Percentiles rank a stretch among this genome's conserved stretches.
These are phyloP conservation scores for Globisporangium polare DNA, from an alignment of 352 stramenopile species.

Conservation along the genomic window DNA sequence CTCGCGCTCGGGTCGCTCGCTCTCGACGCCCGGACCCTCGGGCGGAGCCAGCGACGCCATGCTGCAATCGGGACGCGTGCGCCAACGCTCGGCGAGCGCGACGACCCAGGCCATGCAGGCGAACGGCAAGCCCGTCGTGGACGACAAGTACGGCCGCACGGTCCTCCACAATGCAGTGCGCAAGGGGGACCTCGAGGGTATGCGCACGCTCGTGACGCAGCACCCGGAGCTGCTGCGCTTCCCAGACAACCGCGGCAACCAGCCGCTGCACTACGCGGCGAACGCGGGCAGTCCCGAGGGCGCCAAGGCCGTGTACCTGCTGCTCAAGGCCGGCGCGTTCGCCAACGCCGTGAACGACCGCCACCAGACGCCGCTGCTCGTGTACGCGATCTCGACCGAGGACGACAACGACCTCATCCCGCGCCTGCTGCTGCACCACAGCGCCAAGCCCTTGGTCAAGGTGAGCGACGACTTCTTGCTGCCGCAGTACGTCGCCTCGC, in stretches of 20 bases:
- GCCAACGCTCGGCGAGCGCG: constrained; percentile 6
- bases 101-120: not conserved
- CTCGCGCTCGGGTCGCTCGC: constrained; percentile 9
- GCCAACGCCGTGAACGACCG: constrained; percentile 51
- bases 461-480: constrained; percentile 45
- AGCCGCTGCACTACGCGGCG: constrained; percentile 56
- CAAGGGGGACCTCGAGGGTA: constrained; percentile 36
- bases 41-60: not conserved
- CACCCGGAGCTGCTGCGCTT: constrained; percentile 35
- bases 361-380: constrained; percentile 45
- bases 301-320: constrained; percentile 34
- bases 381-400: constrained; percentile 52
- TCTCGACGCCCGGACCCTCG: constrained; percentile 7
- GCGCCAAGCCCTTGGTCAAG: constrained; percentile 40
- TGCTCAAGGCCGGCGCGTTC: constrained; percentile 44
- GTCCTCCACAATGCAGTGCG: constrained; percentile 47
- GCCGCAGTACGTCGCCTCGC: constrained; percentile 36
- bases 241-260: constrained; percentile 47
- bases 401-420: constrained; percentile 42
- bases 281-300: constrained; percentile 30
- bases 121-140: constrained; percentile 11
- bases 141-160: constrained; percentile 44
- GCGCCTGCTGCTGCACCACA: constrained; percentile 47
- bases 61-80: not conserved
- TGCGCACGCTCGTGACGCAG: constrained; percentile 27